Evolutionary conservation across 108 stramenopile species (phyloP).

Genomic region (Cyclostephanos invisitatus): DNA sequence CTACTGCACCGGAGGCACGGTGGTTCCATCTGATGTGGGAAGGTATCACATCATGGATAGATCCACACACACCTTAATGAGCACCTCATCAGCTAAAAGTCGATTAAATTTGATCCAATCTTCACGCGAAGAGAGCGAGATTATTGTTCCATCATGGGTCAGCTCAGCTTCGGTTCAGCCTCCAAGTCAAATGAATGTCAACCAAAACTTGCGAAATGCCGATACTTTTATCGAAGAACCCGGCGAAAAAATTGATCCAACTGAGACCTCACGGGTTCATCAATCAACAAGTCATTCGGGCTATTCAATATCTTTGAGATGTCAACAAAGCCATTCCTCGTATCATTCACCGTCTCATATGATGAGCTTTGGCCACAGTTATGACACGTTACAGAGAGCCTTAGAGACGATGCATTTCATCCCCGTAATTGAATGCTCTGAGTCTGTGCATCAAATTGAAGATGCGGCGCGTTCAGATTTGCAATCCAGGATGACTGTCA

Average conservation of each 20-base stretch:
- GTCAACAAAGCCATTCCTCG: slow-evolving; percentile 24
- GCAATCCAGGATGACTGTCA: slow-evolving; percentile 59
- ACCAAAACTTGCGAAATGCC: slow-evolving; percentile 7
- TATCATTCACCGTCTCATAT: slow-evolving; percentile 12
- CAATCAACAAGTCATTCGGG: slow-evolving; percentile 6
- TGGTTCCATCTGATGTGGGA: slow-evolving; percentile 72
- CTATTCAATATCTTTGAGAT: slow-evolving; percentile 5
- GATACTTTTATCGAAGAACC: slow-evolving; percentile 13
- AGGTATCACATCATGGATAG: slow-evolving; percentile 87
- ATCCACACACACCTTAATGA: slow-evolving; percentile 77
- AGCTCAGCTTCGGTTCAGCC: slow-evolving; percentile 33
- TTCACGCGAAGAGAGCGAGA: slow-evolving; percentile 49
- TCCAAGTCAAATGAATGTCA: slow-evolving; percentile 5
- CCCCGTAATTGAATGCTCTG: slow-evolving; percentile 60
- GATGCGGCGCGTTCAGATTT: slow-evolving; percentile 30
- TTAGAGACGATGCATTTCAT: slow-evolving; percentile 77
- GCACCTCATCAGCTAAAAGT: slow-evolving; percentile 76
- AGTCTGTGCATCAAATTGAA: slow-evolving; percentile 5
- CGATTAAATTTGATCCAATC: slow-evolving; percentile 72
- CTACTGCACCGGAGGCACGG: slow-evolving; percentile 83
- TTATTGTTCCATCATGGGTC: slow-evolving; percentile 40
- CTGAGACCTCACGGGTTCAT: slow-evolving; percentile 2
- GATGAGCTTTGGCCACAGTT: slow-evolving; percentile 26
- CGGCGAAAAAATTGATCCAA: slow-evolving; percentile 13
- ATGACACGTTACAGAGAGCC: slow-evolving; percentile 52